Evolutionary conservation across 164 flowering plant genomes (phyloP).

Genomic region (Vitis vinifera): DNA sequence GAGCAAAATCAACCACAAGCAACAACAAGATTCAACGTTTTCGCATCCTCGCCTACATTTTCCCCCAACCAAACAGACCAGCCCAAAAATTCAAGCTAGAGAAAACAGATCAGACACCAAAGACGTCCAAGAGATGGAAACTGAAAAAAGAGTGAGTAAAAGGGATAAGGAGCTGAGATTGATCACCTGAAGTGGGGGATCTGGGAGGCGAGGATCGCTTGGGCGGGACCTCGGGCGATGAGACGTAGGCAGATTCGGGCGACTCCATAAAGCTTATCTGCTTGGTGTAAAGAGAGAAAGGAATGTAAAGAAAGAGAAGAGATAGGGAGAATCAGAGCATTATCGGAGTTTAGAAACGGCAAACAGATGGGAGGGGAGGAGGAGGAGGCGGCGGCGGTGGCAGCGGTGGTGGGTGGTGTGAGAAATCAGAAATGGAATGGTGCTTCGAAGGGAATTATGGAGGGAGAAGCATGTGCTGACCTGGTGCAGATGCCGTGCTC

Average conservation of each 20-base stretch:
- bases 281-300: not conserved
- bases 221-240: constrained; percentile 32
- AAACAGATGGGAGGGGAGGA: not conserved
- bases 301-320: not conserved
- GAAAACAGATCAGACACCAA: constrained; percentile 12
- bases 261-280: constrained; percentile 29
- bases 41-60: no score
- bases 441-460: no score
- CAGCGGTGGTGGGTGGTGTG: not conserved
- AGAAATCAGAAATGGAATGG: not conserved
- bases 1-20: not conserved
- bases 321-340: not conserved
- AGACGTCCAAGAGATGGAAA: not conserved
- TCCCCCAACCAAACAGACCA: not conserved
- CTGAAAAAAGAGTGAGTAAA: no score
- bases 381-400: not conserved
- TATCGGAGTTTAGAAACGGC: not conserved
- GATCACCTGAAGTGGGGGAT: constrained; percentile 27
- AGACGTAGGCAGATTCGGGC: constrained; percentile 33
- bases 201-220: constrained; percentile 28
- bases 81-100: not conserved
- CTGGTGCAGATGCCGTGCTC: not conserved
- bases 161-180: not conserved
- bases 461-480: not conserved
- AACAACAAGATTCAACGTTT: no score